phyloP scores from a whole-genome alignment of 306 rosid species.

The Vigna angularis region DNA sequence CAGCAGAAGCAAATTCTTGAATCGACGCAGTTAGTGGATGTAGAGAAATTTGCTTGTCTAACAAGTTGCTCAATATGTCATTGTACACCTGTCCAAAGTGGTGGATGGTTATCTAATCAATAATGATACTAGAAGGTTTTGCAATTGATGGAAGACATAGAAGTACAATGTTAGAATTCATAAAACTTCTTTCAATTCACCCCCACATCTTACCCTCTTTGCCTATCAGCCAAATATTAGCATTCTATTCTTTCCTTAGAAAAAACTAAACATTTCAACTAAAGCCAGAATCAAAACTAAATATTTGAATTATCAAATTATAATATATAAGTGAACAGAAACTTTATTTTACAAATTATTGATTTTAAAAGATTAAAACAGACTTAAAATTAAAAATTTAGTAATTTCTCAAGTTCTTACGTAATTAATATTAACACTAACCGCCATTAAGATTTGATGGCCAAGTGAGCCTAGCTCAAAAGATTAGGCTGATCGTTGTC shows the following conservation, averaged over 20 bases:
- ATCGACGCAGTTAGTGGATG: constrained; percentile 56
- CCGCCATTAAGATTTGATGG: neutral
- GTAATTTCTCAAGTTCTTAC: too few relatives aligned
- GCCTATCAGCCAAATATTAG: neutral
- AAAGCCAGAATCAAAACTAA: too few relatives aligned
- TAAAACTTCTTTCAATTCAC: constrained; percentile 8
- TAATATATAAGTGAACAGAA: too few relatives aligned
- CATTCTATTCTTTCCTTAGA: neutral
- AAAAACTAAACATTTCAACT: too few relatives aligned
- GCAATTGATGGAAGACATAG: neutral
- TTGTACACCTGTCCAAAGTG: constrained; percentile 49
- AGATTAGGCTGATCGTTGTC: neutral
- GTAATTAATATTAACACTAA: neutral
- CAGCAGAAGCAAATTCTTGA: constrained; percentile 64
- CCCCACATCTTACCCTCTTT: constrained; percentile 6
- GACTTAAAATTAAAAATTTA: too few relatives aligned
- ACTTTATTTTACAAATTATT: too few relatives aligned
- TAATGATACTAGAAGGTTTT: neutral
- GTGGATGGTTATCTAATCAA: neutral
- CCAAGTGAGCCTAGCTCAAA: neutral
- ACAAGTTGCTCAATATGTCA: constrained; percentile 51
- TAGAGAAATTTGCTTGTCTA: constrained; percentile 49
- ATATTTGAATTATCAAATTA: too few relatives aligned
- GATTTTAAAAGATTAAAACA: too few relatives aligned
- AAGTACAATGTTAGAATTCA: constrained; percentile 15